Evolutionary conservation across 2,329 filamentous ascomycete species (phyloP), one percentile per base, ranked within the genome.

Genomic region (Aspergillus vadensis): DNA sequence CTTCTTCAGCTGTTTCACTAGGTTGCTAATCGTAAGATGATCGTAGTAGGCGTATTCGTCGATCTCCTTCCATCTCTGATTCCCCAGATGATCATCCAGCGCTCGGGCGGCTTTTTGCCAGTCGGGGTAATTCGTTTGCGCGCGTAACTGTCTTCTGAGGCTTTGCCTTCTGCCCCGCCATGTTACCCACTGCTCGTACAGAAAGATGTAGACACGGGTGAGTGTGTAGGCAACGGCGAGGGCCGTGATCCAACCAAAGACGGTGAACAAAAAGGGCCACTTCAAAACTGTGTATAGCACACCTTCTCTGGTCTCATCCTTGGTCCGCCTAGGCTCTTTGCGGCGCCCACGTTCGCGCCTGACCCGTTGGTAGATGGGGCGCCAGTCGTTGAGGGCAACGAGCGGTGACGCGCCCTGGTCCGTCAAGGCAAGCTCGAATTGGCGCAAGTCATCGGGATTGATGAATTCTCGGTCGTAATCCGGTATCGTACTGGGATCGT

Each of bases 381-480:
- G 88, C 95, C 95, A 99, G 80, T 99, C 95, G 75, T 96, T 96
- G 72, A 96, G 87, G 43, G 95, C 94, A 3, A 91, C 91, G 69
- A 98, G 87, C 38, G 90, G 87, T 43, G 88, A 83, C 1, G 86
- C 86, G 63, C 96, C 92, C 0, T 93, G 92, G 1, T 91, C 91
- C n/a, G 87, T 85, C 8, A 97, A 84, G 7, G 94, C 94, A 61
- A 85, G 86, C 62, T 90, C 88, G 75, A 98, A 98, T 57, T 90
- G 88, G 39, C 85, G 82, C 32, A 97, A 81, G 71, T 96, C 89
- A 61, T 86, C 86, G 43, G 88, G 81, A 48, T 85, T 78, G 67
- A 96, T 82, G 73, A 97, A 97, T 59, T 95, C 87, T 70, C 84
- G 83, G 74, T 93, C 85, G 75, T 83, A 86, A 76, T 97, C 92